Base-by-base conservation (phyloP, 495 filamentous ascomycete species). In the Aspergillus ostianus region DNA sequence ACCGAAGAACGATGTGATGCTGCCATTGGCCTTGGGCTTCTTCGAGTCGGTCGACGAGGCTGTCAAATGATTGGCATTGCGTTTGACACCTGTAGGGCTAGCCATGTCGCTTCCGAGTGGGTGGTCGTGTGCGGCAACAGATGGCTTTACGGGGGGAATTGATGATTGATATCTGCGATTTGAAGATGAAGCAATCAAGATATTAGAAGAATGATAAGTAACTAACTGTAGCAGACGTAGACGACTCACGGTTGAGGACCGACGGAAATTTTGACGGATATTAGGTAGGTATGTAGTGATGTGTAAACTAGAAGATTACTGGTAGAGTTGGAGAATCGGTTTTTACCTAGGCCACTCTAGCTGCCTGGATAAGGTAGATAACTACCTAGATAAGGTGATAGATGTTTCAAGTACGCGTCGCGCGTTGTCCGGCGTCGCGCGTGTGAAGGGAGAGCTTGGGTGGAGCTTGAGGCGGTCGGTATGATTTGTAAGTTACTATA, bases 1-100 rank as follows among this genome's bases (percentile, higher is more conserved):
- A 36, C 80, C 77, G 67, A 89, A 89, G 73, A 89, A 89, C 17
- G 86, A 83, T 2, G 84, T 87, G 57, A 89, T 88, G 71, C 76
- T 81, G 17, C 72, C 74, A 64, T 84, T 82, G 44, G 81, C 74
- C 70, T 92, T 96, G 59, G 88, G 70, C 73, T 96, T 97, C 55
- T 79, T 79, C n/a, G 60, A 55, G 29, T 73, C 67, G 30, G 50
- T 59, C 17, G 60, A 54, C 46, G 73, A 48, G 20, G 59, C 29
- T 2, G 67, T 63, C 51, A 73, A 44, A 58, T 76, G 70, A 27
- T 71, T 71, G 7, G 76, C 65, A 60, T 70, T 70, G 8, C 76
- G 73, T 57, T 78, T 78, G 13, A 70, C 51, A 47, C 68, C 53
- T 21, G 62, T 47, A 19, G 69, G 69, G 52, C 64, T 72, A 8